A percentile compares a stretch with the other conserved stretches of the same genome.
Conservation (phyloP, 768 basidiomycete genomes). For the Lactifluus pinguis region DNA sequence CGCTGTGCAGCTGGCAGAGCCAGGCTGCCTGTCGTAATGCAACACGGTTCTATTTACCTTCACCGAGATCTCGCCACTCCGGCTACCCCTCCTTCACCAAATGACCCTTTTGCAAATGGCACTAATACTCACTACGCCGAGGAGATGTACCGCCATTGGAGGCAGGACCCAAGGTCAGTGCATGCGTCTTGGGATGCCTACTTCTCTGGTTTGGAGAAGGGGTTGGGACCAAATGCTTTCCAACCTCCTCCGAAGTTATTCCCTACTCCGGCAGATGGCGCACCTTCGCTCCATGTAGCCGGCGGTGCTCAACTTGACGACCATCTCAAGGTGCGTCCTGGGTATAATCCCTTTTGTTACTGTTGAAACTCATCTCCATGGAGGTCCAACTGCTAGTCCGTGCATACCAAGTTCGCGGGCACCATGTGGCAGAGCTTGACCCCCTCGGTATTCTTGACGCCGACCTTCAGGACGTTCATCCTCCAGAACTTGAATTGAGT, state of each 20-base stretch:
- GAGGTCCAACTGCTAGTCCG: constrained; percentile 96
- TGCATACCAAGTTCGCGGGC: constrained; percentile 98
- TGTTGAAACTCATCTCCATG: background rate
- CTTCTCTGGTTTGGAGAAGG: constrained; percentile 88
- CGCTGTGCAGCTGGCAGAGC: constrained; percentile 25
- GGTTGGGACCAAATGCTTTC: constrained; percentile 77
- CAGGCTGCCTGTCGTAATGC: constrained; percentile 15
- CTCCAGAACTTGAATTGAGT: constrained; percentile 87
- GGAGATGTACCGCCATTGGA: constrained; percentile 94
- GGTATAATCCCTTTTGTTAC: background rate
- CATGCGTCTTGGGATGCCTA: constrained; percentile 94
- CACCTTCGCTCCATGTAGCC: constrained; percentile 59
- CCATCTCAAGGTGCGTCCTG: constrained; percentile 72
- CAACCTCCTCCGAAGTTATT: constrained; percentile 71
- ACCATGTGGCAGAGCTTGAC: constrained; percentile 92
- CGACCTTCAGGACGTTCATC: constrained; percentile 69
- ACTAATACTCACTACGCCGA: constrained; percentile 94
- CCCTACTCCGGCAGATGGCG: constrained; percentile 66
- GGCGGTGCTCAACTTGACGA: constrained; percentile 79
- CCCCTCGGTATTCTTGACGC: constrained; percentile 89
- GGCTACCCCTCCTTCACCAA: constrained; percentile 50
- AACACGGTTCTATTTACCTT: constrained; percentile 17
- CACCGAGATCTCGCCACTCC: constrained; percentile 40
- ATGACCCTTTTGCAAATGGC: constrained; percentile 86
- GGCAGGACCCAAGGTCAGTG: constrained; percentile 82